Base-by-base conservation (phyloP, 352 stramenopile genomes). In the Lagenidium giganteum region DNA sequence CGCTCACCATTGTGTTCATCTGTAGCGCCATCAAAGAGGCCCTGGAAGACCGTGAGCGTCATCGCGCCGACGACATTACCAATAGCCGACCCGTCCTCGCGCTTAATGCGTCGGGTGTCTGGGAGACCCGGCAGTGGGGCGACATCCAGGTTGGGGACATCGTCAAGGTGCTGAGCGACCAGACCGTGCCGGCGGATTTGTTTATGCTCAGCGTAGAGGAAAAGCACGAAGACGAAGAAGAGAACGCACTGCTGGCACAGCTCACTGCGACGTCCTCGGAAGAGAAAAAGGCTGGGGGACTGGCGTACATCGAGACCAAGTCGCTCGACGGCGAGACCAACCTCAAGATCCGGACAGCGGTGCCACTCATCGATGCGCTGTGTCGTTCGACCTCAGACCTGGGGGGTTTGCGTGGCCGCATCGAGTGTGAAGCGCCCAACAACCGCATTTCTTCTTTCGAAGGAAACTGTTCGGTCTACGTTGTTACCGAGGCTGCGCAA, bases 231-330 rank as follows among this genome's bases (percentile, higher is more conserved):
- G 61, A 68, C 11, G 62, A 57, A 20, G 68, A 70, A 28, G 33
- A 47, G 11, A n/a, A n/a, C n/a, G n/a, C n/a, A n/a, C n/a, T n/a
- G n/a, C n/a, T n/a, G n/a, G n/a, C n/a, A n/a, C n/a, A n/a, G n/a
- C n/a, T n/a, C n/a, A n/a, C n/a, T n/a, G n/a, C n/a, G n/a, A n/a
- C n/a, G n/a, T n/a, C n/a, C n/a, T n/a, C n/a, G n/a, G 27, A 50
- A 17, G 21, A 26, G 26, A 48, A 48, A n/a, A 32, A 36, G 5
- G 51, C 61, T 17, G 67, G 59, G 9, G 72, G 67, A 38, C 37
- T 89, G 16, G 81, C 73, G 21, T 96, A 94, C 43, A 75, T 93
- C 32, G 79, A 93, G 44, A 93, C 81, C 23, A 93, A 93, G 49
- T 89, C 78, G 9, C 48, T 93, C 22, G 81, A 93, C 42, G 81